phyloP scores from a whole-genome alignment of 495 filamentous ascomycete genomes.

The Cercophora newfieldiana region DNA sequence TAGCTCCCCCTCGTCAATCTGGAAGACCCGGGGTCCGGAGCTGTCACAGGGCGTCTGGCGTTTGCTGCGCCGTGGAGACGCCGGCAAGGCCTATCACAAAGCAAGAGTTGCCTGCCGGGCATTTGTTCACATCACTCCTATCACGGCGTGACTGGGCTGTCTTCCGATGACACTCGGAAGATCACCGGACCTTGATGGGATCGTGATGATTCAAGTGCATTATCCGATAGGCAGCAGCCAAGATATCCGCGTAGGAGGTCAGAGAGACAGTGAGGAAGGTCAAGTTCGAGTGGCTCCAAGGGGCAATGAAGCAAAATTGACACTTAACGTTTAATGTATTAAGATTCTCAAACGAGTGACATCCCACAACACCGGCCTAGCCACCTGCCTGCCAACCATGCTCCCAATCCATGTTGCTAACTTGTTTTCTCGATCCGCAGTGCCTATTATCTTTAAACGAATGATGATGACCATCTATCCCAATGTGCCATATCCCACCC shows the following conservation, averaged over 20 bases:
- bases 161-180: neutral
- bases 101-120: neutral
- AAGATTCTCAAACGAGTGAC: neutral
- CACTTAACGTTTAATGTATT: neutral
- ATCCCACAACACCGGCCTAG: no score
- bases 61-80: neutral
- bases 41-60: neutral
- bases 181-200: neutral
- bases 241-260: neutral
- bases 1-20: neutral
- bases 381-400: no score
- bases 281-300: no score
- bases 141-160: neutral
- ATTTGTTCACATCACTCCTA: neutral
- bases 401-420: neutral
- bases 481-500: no score
- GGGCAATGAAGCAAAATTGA: no score
- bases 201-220: neutral
- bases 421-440: neutral
- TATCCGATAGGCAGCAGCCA: neutral
- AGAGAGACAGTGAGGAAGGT: neutral
- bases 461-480: constrained; percentile 1
- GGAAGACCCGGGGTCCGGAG: neutral
- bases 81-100: neutral
- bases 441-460: neutral